Evolutionary conservation across 257 asterid species (phyloP), one percentile per base, ranked within the genome.

Genomic region (Vinca minor): DNA sequence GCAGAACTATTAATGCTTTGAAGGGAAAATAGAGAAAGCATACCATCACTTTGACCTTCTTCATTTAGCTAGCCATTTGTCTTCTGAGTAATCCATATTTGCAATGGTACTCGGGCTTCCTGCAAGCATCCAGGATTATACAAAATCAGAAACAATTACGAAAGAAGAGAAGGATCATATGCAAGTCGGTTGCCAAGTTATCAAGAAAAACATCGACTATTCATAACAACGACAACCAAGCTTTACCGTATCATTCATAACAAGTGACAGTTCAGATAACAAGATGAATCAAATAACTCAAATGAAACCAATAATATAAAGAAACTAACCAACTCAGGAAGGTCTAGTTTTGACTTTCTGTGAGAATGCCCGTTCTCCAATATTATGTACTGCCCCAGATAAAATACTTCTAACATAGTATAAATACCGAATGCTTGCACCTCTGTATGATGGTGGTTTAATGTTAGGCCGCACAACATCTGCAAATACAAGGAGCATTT

Each of bases 1-100:
- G 7, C n/a, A n/a, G n/a, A 31, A 56, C 10, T 15, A 17, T 56
- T 17, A 14, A 54, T 15, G 13, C 62, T 20, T n/a, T 23, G 38
- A 52, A n/a, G 53, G 53, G 38, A 21, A 60, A 6, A 14, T 9
- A 48, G 52, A 39, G 66, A 70, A 80, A 69, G 29, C n/a, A 72
- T 84, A 89, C 97, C 97, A 74, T 87, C 84, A 73, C 62, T 69
- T 28, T 68, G 76, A 69, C 80, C 76, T 71, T 80, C 94, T 56
- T 84, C 97, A 79, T 71, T 70, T 56, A 73, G 76, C 76, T 84
- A 74, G 71, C 95, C 96, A 77, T 85, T 87, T 71, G 73, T 75
- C 72, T 92, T 84, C 80, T 89, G 96, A 69, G 89, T 81, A 64
- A 87, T 88, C 99, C 99, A 93, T 74, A 93, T 75, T 62, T 93